A percentile compares a stretch with the other conserved stretches of the same genome.
phyloP scores from a whole-genome alignment of 306 rosid genomes.

The Oemleria cerasiformis region DNA sequence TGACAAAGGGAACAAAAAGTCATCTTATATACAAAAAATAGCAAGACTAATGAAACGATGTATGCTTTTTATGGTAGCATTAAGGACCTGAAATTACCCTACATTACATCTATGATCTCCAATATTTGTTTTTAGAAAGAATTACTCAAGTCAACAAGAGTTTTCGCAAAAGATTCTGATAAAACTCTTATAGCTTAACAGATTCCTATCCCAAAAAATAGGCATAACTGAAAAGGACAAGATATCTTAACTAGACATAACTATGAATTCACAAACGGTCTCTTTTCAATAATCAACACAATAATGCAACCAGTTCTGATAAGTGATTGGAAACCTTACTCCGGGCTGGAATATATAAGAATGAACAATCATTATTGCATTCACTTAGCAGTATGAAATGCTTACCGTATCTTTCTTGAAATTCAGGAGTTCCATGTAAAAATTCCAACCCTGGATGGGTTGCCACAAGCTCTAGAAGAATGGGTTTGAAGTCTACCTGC shows the following conservation, averaged over 20 bases:
- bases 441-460: slow-evolving; percentile 94
- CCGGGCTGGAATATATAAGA: background rate
- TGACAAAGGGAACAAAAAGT: background rate
- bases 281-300: background rate
- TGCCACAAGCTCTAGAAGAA: slow-evolving; percentile 84
- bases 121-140: background rate
- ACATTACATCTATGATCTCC: background rate
- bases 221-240: background rate
- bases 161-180: background rate
- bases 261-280: background rate
- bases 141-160: background rate
- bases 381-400: slow-evolving; percentile 1
- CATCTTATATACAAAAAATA: background rate
- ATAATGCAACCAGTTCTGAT: background rate
- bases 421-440: slow-evolving; percentile 94
- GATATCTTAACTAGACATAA: background rate
- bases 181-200: background rate
- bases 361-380: slow-evolving; percentile 10
- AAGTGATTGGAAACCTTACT: background rate
- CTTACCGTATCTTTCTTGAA: slow-evolving; percentile 98
- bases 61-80: background rate
- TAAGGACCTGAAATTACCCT: background rate
- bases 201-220: background rate
- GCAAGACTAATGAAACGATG: background rate
- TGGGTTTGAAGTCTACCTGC: slow-evolving; percentile 90